Base-by-base conservation (phyloP, 768 basidiomycete species). In the Hericium coralloides region DNA sequence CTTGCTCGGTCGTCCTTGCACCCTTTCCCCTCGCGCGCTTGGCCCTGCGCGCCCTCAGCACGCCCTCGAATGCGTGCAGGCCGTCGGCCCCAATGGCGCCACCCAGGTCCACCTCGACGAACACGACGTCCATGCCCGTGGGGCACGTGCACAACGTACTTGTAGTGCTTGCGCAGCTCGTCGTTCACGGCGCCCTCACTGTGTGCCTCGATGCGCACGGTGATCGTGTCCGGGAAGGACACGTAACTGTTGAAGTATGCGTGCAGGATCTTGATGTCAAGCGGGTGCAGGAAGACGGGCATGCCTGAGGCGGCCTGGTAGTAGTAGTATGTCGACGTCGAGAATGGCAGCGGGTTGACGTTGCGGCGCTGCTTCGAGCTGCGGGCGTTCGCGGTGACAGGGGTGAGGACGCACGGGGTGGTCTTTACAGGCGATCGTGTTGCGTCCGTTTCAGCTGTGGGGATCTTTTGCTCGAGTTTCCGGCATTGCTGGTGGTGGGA, bases 261-360 rank as follows among this genome's bases (percentile, higher is more conserved):
- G 45, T 94, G 76, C 23, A 99, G 78, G 59, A 97, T 92, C 71
- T 85, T 88, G 71, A 97, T 98, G 68, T 99, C 95, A 26, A 99
- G 79, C 2, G 95, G 95, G 65, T 97, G 93, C 12, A 99, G 82
- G 76, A 90, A 99, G 63, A 97, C 79, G 10, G 92, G 89, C 56
- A 89, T 77, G 12, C 97, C 97, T 1, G 91, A 89, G 0, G 92
- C 84, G 17, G 93, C 89, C 69, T 98, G 97, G 69, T 98, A 99
- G 71, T 89, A 99, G 68, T 89, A 94, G 72, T 95, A 99, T 9
- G 92, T 87, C 10, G 91, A 87, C 15, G 89, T 88, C 17, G 89
- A 89, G 17, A 87, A 89, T 2, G 91, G 89, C 2, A 89, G 89
- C 1, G 90, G 89, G 64, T 92, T 93, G 62, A 93, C 70, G 67